phyloP scores from a whole-genome alignment of 2,329 filamentous ascomycete genomes.

The Cladophialophora yegresii region DNA sequence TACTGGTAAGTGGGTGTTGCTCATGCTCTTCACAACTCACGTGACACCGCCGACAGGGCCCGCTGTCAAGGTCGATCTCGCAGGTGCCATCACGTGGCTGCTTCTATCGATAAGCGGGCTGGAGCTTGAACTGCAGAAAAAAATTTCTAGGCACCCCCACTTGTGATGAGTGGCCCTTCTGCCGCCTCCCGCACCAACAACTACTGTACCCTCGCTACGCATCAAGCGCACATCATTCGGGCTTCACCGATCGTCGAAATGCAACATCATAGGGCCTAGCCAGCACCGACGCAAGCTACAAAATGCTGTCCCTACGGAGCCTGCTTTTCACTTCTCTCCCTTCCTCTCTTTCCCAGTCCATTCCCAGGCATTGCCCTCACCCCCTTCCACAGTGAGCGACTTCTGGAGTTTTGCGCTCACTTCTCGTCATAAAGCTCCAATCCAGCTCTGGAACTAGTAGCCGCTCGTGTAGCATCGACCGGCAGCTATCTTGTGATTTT shows the following conservation, averaged over 20 bases:
- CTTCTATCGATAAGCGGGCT: slow-evolving; percentile 6
- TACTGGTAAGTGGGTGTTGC: too few species aligned
- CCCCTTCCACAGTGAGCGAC: slow-evolving; percentile 52
- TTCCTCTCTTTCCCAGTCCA: slow-evolving; percentile 13
- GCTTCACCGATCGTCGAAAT: slow-evolving; percentile 18
- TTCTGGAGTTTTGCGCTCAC: slow-evolving; percentile 62
- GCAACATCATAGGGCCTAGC: slow-evolving; percentile 18
- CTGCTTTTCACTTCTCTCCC: slow-evolving; percentile 8
- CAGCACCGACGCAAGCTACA: not conserved
- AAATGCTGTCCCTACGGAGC: slow-evolving; percentile 3
- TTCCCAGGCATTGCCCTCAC: slow-evolving; percentile 9
- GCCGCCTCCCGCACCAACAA: too few species aligned
- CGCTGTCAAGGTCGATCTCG: not conserved
- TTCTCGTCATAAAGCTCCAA: slow-evolving; percentile 52
- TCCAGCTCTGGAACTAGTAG: slow-evolving; percentile 15
- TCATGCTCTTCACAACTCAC: not conserved
- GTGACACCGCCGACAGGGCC: too few species aligned
- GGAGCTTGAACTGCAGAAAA: not conserved
- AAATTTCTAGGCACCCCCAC: not conserved
- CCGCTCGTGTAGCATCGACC: slow-evolving; percentile 10
- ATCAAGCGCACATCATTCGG: slow-evolving; percentile 10
- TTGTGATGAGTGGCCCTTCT: too few species aligned
- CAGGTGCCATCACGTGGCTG: not conserved
- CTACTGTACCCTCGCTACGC: not conserved
- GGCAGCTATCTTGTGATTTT: not conserved